phyloP scores from a whole-genome alignment of 108 stramenopile genomes.

The Pseudonitzschia multiseries region DNA sequence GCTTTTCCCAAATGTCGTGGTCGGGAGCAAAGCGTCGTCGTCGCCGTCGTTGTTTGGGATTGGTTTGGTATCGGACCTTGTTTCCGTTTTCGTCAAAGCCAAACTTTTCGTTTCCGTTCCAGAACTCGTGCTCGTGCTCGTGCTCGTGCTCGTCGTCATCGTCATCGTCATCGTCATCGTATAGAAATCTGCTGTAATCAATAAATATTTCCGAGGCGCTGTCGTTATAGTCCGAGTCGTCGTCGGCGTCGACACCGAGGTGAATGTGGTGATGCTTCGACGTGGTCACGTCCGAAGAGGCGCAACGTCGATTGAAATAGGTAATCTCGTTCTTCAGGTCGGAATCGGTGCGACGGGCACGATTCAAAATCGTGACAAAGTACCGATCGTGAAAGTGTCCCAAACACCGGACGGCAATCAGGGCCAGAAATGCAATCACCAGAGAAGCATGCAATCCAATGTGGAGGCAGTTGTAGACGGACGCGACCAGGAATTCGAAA shows the following conservation, averaged over 20 bases:
- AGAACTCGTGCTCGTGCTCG: neutral
- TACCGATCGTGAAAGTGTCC: conserved; percentile 38
- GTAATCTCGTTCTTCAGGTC: conserved; percentile 51
- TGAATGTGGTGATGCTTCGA: conserved; percentile 1
- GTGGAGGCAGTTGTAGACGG: neutral
- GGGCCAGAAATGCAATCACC: conserved; percentile 24
- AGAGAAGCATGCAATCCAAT: neutral
- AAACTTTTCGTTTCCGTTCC: too few relatives aligned
- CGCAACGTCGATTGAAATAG: conserved; percentile 53
- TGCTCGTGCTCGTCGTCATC: too few relatives aligned
- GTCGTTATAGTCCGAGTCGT: too few relatives aligned
- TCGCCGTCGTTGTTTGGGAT: neutral
- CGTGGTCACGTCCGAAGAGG: conserved; percentile 32
- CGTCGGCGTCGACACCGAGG: neutral
- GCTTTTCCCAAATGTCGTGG: neutral
- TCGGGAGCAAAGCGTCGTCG: neutral
- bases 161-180: neutral
- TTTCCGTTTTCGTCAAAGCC: neutral
- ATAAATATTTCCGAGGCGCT: neutral
- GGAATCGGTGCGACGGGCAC: conserved; percentile 42
- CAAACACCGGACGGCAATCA: conserved; percentile 24
- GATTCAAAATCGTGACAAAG: conserved; percentile 40
- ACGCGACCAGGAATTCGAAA: too few relatives aligned
- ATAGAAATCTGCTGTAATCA: neutral
- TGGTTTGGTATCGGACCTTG: neutral